Base-by-base conservation (phyloP, 139 green algal genomes). In the Chlamydomonas asymmetrica region DNA sequence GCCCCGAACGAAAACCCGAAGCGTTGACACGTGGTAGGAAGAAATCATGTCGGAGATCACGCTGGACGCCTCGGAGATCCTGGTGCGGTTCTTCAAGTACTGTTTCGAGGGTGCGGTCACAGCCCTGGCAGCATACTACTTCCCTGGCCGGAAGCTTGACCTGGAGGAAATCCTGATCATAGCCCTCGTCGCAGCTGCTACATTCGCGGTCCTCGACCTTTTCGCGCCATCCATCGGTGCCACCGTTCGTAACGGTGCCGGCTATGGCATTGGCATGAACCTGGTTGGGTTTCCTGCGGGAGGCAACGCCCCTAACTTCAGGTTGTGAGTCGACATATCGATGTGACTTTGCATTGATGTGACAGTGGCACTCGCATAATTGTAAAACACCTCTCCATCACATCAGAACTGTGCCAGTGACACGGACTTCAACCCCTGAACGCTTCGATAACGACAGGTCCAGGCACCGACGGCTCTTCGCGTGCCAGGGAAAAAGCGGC, bases 261-360 rank as follows among this genome's bases (percentile, higher is more conserved):
- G 71, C 20, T 71, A 63, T 35, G 71, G 71, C 38, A 78, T 78
- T 37, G 71, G 71, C 57, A 27, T 40, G 7, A 78, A 78, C 71
- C 71, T 78, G 35, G 71, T 78, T 40, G 71, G 71, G 3, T 78
- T 78, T 37, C 71, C 71, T 64, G n/a, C n/a, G n/a, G n/a, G n/a
- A n/a, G n/a, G n/a, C n/a, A n/a, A n/a, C n/a, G n/a, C n/a, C n/a
- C n/a, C n/a, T n/a, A n/a, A n/a, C n/a, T n/a, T n/a, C n/a, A n/a
- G n/a, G n/a, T n/a, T n/a, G n/a, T n/a, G n/a, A n/a, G n/a, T n/a
- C n/a, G n/a, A n/a, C n/a, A n/a, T n/a, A n/a, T n/a, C n/a, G n/a
- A n/a, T n/a, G n/a, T n/a, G n/a, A n/a, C n/a, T n/a, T n/a, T n/a
- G n/a, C n/a, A n/a, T n/a, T n/a, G n/a, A n/a, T n/a, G n/a, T n/a